Conservation (phyloP, 2,329 filamentous ascomycete genomes). For the Trichoderma guizhouense region DNA sequence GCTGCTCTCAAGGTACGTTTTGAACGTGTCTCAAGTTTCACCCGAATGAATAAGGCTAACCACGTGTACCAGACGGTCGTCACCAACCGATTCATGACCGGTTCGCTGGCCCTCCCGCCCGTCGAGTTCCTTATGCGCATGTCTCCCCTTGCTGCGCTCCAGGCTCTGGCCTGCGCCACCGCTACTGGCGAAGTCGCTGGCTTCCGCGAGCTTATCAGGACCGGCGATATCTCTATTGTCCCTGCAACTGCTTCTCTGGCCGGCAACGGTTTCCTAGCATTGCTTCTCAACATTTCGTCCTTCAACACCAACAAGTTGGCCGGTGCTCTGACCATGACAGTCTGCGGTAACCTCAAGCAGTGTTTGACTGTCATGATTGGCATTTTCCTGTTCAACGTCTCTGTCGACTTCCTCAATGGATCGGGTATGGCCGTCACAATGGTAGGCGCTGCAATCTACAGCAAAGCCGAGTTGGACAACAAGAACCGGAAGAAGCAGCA, state of each 20-base stretch:
- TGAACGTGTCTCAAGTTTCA: neutral
- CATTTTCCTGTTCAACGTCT: conserved; percentile 51
- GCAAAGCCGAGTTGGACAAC: conserved; percentile 53
- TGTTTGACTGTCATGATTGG: conserved; percentile 54
- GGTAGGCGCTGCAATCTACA: conserved; percentile 55
- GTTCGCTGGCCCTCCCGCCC: conserved; percentile 53
- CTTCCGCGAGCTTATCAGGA: conserved; percentile 37
- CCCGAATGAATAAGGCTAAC: neutral
- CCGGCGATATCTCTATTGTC: conserved; percentile 35
- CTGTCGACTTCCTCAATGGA: conserved; percentile 51
- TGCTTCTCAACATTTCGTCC: conserved; percentile 54
- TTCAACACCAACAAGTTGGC: conserved; percentile 58
- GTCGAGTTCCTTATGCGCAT: conserved; percentile 61
- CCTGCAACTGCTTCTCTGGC: conserved; percentile 41
- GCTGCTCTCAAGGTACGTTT: conserved; percentile 50
- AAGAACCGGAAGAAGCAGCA: conserved; percentile 43
- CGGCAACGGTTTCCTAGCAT: conserved; percentile 53
- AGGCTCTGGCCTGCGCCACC: conserved; percentile 51
- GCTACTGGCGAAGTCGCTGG: conserved; percentile 50
- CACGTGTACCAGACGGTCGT: conserved; percentile 48
- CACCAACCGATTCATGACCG: conserved; percentile 63
- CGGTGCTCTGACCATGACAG: conserved; percentile 57
- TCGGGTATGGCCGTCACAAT: conserved; percentile 54
- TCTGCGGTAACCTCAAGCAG: conserved; percentile 58
- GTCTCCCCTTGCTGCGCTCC: conserved; percentile 57